These are phyloP conservation scores for Fusarium miscanthi DNA, from an alignment of 2,329 filamentous ascomycete genomes.

Conservation along the genomic window DNA sequence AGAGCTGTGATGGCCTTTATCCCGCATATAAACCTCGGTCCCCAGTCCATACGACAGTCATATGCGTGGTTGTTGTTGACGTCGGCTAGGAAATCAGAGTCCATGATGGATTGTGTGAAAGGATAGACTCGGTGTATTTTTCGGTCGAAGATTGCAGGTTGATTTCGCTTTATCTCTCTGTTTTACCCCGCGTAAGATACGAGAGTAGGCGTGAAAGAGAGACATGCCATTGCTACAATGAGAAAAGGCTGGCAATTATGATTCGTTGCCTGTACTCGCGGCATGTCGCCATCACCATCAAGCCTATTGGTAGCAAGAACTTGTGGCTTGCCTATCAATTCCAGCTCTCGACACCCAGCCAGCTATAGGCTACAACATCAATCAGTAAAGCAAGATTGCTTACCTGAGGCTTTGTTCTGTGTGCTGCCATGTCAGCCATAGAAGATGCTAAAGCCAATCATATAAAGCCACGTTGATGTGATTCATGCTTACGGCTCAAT, in stretches of 20 bases:
- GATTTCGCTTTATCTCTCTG: neutral
- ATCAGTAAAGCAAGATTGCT: no score
- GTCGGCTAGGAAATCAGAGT: neutral
- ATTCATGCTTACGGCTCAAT: neutral
- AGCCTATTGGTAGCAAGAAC: no score
- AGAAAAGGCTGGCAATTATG: no score
- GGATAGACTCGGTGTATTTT: rapidly evolving
- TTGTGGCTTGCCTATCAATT: no score
- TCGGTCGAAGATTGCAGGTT: rapidly evolving
- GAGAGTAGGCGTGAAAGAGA: no score
- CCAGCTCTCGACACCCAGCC: no score
- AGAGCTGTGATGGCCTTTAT: neutral
- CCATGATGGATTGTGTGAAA: neutral
- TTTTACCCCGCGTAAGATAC: neutral
- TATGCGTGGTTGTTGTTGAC: neutral
- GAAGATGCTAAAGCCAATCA: neutral
- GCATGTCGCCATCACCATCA: no score
- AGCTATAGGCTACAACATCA: no score
- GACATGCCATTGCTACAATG: no score
- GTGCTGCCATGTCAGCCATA: neutral
- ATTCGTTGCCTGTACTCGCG: no score
- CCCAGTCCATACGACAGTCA: neutral
- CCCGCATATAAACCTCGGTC: rapidly evolving
- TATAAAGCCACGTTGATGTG: neutral
- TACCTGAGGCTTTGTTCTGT: no score